Percentiles rank a stretch among this genome's conserved stretches.
These are phyloP conservation scores for Udeniomyces megalosporus DNA, from an alignment of 768 basidiomycete genomes.

Conservation along the genomic window DNA sequence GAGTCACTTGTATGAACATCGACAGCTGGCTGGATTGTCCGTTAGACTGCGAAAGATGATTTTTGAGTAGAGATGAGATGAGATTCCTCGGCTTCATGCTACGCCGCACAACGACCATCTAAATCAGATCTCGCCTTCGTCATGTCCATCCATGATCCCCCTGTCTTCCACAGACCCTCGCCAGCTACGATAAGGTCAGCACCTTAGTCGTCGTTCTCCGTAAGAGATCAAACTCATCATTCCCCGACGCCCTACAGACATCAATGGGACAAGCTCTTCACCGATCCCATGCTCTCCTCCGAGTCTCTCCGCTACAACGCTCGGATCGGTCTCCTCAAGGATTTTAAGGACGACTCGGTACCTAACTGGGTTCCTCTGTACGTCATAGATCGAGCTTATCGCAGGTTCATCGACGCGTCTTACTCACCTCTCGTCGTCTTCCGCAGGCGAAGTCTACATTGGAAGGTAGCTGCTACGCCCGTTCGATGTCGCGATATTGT, in stretches of 20 bases:
- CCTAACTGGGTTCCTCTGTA: constrained; percentile 9
- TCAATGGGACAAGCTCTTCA: constrained; percentile 4
- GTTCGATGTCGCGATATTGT: neutral
- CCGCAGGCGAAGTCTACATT: constrained; percentile 11
- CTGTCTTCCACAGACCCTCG: neutral
- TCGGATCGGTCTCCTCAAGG: neutral
- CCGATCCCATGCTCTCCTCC: constrained; percentile 10
- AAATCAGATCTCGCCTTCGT: too few relatives aligned
- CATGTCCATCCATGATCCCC: too few relatives aligned
- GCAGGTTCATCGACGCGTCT: neutral
- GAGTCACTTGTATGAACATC: too few relatives aligned
- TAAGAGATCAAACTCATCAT: neutral
- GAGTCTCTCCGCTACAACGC: neutral
- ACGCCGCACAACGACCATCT: too few relatives aligned
- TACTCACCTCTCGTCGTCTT: neutral
- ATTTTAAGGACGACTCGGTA: neutral
- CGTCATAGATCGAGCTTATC: too few relatives aligned
- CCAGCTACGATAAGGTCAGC: neutral
- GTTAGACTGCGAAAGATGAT: too few relatives aligned
- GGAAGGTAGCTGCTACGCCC: neutral
- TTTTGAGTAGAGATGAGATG: too few relatives aligned
- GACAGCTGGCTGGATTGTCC: too few relatives aligned
- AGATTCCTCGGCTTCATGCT: too few relatives aligned
- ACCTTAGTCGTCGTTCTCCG: neutral
- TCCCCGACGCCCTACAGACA: neutral